A percentile compares a stretch with the other conserved stretches of the same genome.
Conservation (phyloP, 2,329 filamentous ascomycete genomes). For the Scortechinia acanthostroma region DNA sequence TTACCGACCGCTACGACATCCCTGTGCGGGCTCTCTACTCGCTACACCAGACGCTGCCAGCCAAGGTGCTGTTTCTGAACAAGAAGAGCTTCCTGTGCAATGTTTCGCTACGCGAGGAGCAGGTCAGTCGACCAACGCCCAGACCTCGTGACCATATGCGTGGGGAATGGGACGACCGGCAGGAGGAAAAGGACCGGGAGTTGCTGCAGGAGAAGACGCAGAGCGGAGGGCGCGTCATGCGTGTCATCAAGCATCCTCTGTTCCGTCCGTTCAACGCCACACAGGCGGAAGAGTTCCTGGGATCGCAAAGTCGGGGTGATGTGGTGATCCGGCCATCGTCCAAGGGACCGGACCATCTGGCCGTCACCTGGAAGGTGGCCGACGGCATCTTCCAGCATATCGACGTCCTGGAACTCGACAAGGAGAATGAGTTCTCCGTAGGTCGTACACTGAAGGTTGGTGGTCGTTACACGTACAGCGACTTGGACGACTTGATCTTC, state of each 20-base stretch:
- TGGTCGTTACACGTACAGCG: conserved; percentile 84
- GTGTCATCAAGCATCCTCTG: conserved; percentile 95
- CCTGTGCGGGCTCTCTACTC: conserved; percentile 13
- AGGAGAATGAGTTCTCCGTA: conserved; percentile 92
- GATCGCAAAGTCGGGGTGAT: conserved; percentile 77
- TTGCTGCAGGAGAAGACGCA: conserved; percentile 80
- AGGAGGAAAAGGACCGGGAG: conserved; percentile 77
- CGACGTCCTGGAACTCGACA: conserved; percentile 91
- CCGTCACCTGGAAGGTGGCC: conserved; percentile 95
- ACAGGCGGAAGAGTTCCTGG: conserved; percentile 88
- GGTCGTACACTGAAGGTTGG: conserved; percentile 79
- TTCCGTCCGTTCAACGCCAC: conserved; percentile 89
- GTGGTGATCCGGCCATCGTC: conserved; percentile 92
- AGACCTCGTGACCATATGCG: conserved; percentile 65
- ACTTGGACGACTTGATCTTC: conserved; percentile 94
- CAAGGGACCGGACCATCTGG: conserved; percentile 89
- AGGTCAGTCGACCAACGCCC: conserved; percentile 67
- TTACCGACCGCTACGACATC: conserved; percentile 49
- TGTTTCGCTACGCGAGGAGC: conserved; percentile 76
- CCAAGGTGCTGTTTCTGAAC: conserved; percentile 81
- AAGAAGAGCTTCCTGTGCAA: conserved; percentile 78
- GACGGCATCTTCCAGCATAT: conserved; percentile 97
- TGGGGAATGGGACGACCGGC: conserved; percentile 79
- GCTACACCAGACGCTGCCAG: conserved; percentile 76
- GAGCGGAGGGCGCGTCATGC: conserved; percentile 75